phyloP scores from a whole-genome alignment of 441 rosid species.

The Rhodomyrtus psidioides region DNA sequence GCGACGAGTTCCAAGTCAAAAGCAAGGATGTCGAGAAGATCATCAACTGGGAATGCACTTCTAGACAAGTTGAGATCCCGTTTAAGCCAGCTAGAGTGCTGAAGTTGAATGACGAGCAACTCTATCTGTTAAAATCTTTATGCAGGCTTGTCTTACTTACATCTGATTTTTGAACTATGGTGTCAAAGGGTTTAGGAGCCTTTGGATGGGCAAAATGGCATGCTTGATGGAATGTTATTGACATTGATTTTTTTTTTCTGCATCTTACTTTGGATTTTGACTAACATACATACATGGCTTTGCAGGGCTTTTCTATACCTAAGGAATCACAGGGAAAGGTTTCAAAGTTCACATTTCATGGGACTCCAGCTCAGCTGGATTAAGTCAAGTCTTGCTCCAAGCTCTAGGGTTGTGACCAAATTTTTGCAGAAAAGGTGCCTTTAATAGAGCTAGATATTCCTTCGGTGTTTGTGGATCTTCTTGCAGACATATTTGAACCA shows the following conservation, averaged over 20 bases:
- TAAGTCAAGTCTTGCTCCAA: constrained; percentile 96
- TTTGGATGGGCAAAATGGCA: neutral
- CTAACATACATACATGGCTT: neutral
- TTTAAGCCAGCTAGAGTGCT: no score
- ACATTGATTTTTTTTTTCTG: neutral
- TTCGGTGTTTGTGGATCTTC: neutral
- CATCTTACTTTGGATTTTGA: neutral
- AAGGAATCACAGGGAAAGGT: constrained; percentile 78
- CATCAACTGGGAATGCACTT: no score
- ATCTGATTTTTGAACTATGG: neutral
- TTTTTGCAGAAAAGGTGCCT: constrained; percentile 67
- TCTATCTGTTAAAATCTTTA: neutral
- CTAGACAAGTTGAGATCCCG: no score
- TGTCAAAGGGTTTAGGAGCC: neutral
- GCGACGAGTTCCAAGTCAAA: no score
- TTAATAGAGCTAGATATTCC: neutral
- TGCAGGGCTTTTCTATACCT: constrained; percentile 79
- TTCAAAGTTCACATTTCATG: constrained; percentile 60
- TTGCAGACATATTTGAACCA: constrained; percentile 82
- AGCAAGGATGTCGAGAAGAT: no score
- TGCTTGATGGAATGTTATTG: neutral
- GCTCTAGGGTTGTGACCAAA: constrained; percentile 90
- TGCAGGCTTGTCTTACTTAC: neutral
- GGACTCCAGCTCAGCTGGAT: constrained; percentile 72
- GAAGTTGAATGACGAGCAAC: neutral